A percentile compares a stretch with the other conserved stretches of the same genome.
phyloP scores from a whole-genome alignment of 768 basidiomycete genomes.

The Kwoniella botswanensis region DNA sequence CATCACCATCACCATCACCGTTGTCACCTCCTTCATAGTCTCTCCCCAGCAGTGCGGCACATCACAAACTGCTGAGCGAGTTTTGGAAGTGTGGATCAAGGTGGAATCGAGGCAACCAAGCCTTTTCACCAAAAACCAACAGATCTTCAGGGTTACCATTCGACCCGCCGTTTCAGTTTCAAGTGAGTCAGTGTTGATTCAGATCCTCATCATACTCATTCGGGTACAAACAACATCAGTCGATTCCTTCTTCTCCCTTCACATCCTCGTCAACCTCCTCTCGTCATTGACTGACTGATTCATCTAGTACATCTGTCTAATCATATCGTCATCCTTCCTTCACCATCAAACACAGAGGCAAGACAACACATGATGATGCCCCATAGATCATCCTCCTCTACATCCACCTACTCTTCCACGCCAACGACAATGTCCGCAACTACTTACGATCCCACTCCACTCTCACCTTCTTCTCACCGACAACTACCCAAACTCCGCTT shows the following conservation, averaged over 20 bases:
- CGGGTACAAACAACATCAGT: conserved; percentile 5
- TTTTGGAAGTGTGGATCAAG: background rate
- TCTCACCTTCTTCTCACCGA: conserved; percentile 3
- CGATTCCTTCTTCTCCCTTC: background rate
- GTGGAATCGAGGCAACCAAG: background rate
- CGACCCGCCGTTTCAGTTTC: conserved; percentile 13
- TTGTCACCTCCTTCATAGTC: background rate
- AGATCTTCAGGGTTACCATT: conserved; percentile 11
- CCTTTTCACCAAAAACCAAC: background rate
- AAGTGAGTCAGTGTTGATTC: background rate
- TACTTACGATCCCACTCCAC: conserved; percentile 2
- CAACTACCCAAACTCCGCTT: conserved; percentile 14
- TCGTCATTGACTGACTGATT: background rate
- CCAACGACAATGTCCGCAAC: background rate
- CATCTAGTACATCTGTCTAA: no score
- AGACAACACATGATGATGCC: background rate
- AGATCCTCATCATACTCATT: background rate
- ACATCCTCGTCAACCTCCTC: background rate
- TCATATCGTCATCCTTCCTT: background rate
- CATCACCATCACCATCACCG: background rate
- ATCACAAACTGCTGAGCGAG: no score
- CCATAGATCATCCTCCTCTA: background rate
- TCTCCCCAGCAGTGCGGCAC: background rate
- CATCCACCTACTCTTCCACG: background rate
- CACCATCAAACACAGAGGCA: background rate